Conservation (phyloP, 1,139 yeast species). For the Scheffersomyces insectosa region DNA sequence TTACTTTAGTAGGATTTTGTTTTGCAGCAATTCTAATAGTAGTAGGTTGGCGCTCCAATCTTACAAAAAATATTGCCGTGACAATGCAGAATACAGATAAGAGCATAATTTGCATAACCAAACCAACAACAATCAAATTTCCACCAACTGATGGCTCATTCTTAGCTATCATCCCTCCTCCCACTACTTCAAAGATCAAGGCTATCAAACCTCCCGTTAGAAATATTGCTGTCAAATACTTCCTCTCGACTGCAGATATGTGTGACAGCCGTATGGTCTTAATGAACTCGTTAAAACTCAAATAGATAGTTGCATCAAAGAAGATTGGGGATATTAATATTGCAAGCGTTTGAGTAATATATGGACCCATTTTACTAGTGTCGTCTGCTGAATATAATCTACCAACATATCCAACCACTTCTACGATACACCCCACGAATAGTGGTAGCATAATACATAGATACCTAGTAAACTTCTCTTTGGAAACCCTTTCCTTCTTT, state of each 20-base stretch:
- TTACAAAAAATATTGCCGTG: not conserved
- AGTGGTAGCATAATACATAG: conserved; percentile 16
- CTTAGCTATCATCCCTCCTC: conserved; percentile 42
- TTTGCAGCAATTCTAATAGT: not conserved
- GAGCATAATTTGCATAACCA: conserved; percentile 34
- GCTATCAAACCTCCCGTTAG: conserved; percentile 45
- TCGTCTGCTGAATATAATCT: conserved; percentile 15
- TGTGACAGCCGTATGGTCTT: conserved; percentile 23
- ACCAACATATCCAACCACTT: conserved; percentile 34
- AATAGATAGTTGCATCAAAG: conserved; percentile 46
- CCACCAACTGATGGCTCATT: conserved; percentile 17
- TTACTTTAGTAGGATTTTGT: no score
- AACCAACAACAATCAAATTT: conserved; percentile 26
- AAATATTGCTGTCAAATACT: conserved; percentile 36
- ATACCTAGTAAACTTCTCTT: not conserved
- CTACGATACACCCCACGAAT: conserved; percentile 24
- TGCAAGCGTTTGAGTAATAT: conserved; percentile 31
- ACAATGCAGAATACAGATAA: conserved; percentile 28
- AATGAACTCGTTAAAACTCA: conserved; percentile 41
- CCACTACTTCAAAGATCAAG: conserved; percentile 41
- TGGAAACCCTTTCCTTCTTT: no score
- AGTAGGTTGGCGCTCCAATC: no score
- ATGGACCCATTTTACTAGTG: conserved; percentile 22
- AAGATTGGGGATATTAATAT: conserved; percentile 44
- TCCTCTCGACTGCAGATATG: conserved; percentile 28